Conservation (phyloP, 225 moss, liverwort and hornwort genomes). For the Marchantia polymorpha region DNA sequence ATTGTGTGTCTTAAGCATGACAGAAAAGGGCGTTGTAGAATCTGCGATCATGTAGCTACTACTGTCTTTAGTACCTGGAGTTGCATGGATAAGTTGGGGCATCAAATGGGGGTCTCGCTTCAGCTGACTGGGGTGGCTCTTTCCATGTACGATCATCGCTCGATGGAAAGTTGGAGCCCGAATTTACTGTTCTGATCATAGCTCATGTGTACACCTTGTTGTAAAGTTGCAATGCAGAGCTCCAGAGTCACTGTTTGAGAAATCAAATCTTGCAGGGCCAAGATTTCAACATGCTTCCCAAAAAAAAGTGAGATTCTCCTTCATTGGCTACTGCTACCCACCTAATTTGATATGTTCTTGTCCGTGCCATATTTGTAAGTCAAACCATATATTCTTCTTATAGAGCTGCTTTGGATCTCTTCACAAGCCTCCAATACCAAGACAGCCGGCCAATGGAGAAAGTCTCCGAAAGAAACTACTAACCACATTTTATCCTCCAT, state of each 20-base stretch:
- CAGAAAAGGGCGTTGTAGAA: background rate
- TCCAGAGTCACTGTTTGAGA: constrained; percentile 16
- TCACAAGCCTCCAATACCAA: constrained; percentile 1
- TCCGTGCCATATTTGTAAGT: background rate
- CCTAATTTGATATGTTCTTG: constrained; percentile 11
- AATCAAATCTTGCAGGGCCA: constrained; percentile 14
- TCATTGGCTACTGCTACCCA: constrained; percentile 9
- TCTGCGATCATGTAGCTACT: background rate
- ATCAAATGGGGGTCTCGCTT: background rate
- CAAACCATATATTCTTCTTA: constrained; percentile 15
- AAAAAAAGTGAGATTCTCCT: constrained; percentile 18
- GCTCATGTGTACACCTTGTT: constrained; percentile 17
- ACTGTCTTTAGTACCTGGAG: background rate
- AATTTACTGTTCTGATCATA: constrained; percentile 6
- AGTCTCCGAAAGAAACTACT: background rate
- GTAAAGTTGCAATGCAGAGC: constrained; percentile 15
- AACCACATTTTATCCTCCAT: background rate
- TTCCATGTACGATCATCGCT: background rate
- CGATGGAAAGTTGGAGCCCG: background rate
- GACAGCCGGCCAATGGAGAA: background rate
- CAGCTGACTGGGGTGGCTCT: background rate
- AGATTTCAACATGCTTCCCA: constrained; percentile 15
- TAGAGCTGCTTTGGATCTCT: background rate
- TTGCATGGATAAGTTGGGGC: background rate
- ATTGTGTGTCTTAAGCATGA: constrained; percentile 10